A percentile compares a stretch with the other conserved stretches of the same genome.
These are phyloP conservation scores for Athelia sp. DNA, from an alignment of 1,284 basidiomycete genomes.

Conservation along the genomic window DNA sequence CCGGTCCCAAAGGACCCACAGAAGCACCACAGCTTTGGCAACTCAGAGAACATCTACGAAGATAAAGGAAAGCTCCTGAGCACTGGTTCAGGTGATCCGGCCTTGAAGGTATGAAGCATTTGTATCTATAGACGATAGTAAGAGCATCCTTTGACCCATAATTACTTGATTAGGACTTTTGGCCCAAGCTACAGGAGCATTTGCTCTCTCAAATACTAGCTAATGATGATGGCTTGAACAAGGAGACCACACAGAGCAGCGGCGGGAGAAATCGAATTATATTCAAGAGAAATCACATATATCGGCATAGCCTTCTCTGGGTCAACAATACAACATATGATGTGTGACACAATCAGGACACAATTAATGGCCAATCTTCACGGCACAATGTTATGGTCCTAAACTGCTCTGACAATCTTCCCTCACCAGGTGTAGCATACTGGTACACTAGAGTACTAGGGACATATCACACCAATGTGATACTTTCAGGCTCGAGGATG, in stretches of 20 bases:
- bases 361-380: not conserved
- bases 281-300: not conserved
- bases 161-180: not conserved
- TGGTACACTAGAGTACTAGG: not conserved
- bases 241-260: too few species aligned
- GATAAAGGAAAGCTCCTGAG: not conserved
- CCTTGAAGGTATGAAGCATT: too few species aligned
- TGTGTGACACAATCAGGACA: not conserved
- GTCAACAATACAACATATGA: not conserved
- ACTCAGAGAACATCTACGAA: not conserved
- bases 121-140: too few species aligned
- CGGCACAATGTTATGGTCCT: not conserved
- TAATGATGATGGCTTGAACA: too few species aligned
- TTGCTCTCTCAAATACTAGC: not conserved
- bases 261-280: too few species aligned
- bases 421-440: too few species aligned
- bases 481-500: not conserved
- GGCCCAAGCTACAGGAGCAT: not conserved
- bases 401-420: not conserved
- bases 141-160: not conserved
- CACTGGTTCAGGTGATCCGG: not conserved
- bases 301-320: not conserved
- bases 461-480: not conserved
- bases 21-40: not conserved
- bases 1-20: not conserved